Evolutionary conservation across 2,329 filamentous ascomycete genomes (phyloP).

Genomic region (Aspergillus brasiliensis): DNA sequence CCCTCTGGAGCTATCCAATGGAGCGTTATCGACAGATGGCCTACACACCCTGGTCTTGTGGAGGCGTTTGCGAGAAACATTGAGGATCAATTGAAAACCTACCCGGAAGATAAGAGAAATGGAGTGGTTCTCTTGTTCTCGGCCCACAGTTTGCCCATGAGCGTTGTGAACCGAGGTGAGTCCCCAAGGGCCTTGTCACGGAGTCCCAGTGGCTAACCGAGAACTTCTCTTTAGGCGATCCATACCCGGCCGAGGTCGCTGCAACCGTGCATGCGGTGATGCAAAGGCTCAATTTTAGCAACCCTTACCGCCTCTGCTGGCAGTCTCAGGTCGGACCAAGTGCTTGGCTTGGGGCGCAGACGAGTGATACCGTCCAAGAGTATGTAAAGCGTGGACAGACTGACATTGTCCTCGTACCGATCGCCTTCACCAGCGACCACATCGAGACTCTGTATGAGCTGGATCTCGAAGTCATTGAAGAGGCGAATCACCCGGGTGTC

Average conservation of each 20-base stretch:
- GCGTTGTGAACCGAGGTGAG: constrained; percentile 86
- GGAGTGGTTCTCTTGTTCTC: constrained; percentile 89
- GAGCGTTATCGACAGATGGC: constrained; percentile 99
- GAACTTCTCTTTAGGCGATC: constrained; percentile 64
- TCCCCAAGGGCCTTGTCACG: background rate
- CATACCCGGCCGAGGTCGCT: constrained; percentile 92
- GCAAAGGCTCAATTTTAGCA: constrained; percentile 80
- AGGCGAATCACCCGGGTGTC: constrained; percentile 73
- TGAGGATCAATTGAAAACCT: constrained; percentile 78
- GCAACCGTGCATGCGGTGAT: constrained; percentile 98
- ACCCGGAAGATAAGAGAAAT: constrained; percentile 77
- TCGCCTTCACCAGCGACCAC: constrained; percentile 98
- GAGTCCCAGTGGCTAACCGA: background rate
- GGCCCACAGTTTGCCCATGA: constrained; percentile 95
- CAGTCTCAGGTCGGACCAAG: constrained; percentile 96
- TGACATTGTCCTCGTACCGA: constrained; percentile 87
- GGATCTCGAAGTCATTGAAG: constrained; percentile 91
- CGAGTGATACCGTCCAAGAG: constrained; percentile 79
- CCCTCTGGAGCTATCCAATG: constrained; percentile 76
- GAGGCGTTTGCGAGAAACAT: constrained; percentile 94
- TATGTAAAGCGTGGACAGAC: constrained; percentile 91
- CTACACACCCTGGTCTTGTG: constrained; percentile 83
- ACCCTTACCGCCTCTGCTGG: constrained; percentile 94
- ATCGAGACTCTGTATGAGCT: constrained; percentile 96
- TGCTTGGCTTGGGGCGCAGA: constrained; percentile 95